Percentiles rank a stretch among this genome's conserved stretches.
Conservation (phyloP, 208 protist genomes). For the Crithidia expoeki region DNA sequence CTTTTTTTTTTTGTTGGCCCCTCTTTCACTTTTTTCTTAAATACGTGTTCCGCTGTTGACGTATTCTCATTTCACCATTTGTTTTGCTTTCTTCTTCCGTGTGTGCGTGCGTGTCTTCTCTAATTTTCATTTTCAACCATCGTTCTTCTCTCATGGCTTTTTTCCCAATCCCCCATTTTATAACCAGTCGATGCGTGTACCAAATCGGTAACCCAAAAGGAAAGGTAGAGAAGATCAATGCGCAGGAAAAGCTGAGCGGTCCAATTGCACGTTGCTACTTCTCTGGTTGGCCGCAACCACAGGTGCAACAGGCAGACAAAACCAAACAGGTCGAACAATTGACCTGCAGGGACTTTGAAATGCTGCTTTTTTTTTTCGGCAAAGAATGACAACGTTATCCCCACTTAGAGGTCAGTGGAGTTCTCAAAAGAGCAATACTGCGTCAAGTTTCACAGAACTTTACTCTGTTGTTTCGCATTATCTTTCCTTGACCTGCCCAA, state of each 20-base stretch:
- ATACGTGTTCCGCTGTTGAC: background rate
- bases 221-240: background rate
- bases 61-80: background rate
- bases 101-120: constrained; percentile 4
- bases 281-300: no score
- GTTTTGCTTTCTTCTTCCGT: background rate
- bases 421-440: no score
- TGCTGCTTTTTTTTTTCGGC: no score
- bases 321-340: no score
- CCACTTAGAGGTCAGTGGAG: no score
- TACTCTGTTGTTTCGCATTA: no score
- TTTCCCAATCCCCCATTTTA: background rate
- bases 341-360: no score
- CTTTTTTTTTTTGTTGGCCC: constrained; percentile 16
- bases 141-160: background rate
- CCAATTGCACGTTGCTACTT: no score
- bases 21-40: background rate
- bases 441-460: no score
- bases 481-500: no score
- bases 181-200: background rate
- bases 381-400: no score
- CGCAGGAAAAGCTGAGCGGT: background rate
- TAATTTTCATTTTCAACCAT: background rate
- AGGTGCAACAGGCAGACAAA: no score
- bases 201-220: background rate